Conservation (phyloP, 1,284 basidiomycete species). For the Melampsora occidentalis region DNA sequence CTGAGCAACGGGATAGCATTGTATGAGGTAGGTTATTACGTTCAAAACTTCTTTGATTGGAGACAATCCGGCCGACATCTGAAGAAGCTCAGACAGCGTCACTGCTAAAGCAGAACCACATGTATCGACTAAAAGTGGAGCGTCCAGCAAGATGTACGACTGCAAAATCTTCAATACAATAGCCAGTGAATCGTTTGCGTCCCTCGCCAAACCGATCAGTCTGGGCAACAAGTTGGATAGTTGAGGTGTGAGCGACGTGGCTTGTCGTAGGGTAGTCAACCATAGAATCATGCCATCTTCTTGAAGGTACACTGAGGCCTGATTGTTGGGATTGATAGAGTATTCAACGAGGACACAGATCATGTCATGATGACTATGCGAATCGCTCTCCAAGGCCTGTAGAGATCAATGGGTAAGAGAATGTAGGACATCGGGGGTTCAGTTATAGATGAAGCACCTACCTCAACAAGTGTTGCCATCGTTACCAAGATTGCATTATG, state of each 20-base stretch:
- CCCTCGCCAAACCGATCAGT: constrained; percentile 10
- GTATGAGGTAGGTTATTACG: constrained; percentile 14
- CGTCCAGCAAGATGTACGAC: constrained; percentile 27
- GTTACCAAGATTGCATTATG: constrained; percentile 37
- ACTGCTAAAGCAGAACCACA: constrained; percentile 10
- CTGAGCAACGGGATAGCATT: constrained; percentile 16
- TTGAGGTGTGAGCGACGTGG: constrained; percentile 21
- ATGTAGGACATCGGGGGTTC: background rate
- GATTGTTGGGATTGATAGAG: constrained; percentile 28
- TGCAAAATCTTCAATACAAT: constrained; percentile 34
- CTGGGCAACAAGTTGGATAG: constrained; percentile 18
- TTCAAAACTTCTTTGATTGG: constrained; percentile 23
- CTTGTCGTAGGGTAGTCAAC: constrained; percentile 25
- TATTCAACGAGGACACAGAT: constrained; percentile 27
- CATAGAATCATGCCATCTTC: constrained; percentile 38
- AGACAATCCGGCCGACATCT: constrained; percentile 18
- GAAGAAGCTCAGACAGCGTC: constrained; percentile 17
- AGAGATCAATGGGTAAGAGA: background rate
- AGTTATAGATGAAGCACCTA: background rate
- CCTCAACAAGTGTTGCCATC: constrained; percentile 33
- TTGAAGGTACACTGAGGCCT: constrained; percentile 28
- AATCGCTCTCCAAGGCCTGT: constrained; percentile 21
- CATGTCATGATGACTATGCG: constrained; percentile 23
- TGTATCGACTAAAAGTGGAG: constrained; percentile 13
- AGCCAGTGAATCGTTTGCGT: constrained; percentile 26